Evolutionary conservation across 805 yeast genomes (phyloP).

Genomic region (Alloascoidea africana): DNA sequence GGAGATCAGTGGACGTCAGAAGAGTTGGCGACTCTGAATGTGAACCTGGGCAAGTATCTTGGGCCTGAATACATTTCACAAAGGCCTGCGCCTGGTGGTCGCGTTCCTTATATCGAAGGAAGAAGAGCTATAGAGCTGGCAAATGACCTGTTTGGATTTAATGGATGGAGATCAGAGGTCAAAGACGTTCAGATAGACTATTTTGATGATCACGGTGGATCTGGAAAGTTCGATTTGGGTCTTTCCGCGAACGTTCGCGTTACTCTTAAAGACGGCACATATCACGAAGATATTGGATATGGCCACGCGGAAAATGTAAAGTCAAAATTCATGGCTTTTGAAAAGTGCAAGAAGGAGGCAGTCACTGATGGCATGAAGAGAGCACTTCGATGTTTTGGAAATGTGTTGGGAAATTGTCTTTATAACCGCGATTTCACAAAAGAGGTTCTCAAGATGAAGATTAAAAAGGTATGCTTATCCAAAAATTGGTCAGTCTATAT

Average conservation of each 20-base stretch:
- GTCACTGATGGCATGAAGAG: conserved; percentile 56
- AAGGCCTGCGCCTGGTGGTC: conserved; percentile 39
- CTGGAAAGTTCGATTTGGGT: conserved; percentile 23
- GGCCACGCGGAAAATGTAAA: conserved; percentile 46
- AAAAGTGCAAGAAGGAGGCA: conserved; percentile 62
- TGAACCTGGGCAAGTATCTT: conserved; percentile 19
- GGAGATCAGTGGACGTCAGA: too few species aligned
- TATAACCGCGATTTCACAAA: conserved; percentile 1
- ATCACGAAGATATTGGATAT: conserved; percentile 62
- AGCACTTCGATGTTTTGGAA: conserved; percentile 52
- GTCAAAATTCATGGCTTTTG: conserved; percentile 47
- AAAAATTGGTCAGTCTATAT: too few species aligned
- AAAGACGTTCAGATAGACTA: conserved; percentile 37
- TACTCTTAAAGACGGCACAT: conserved; percentile 67
- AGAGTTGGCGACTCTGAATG: too few species aligned
- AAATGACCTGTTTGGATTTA: conserved; percentile 42
- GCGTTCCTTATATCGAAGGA: conserved; percentile 40
- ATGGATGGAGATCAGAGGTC: conserved; percentile 47
- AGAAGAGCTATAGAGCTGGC: conserved; percentile 47
- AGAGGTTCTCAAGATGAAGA: conserved; percentile 1
- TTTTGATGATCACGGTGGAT: conserved; percentile 26
- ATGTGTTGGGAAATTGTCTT: conserved; percentile 29
- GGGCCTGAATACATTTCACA: conserved; percentile 45
- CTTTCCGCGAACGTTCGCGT: conserved; percentile 37
- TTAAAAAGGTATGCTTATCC: too few species aligned